Evolutionary conservation across 108 stramenopile species (phyloP).

Genomic region (Nitzschia sp.): DNA sequence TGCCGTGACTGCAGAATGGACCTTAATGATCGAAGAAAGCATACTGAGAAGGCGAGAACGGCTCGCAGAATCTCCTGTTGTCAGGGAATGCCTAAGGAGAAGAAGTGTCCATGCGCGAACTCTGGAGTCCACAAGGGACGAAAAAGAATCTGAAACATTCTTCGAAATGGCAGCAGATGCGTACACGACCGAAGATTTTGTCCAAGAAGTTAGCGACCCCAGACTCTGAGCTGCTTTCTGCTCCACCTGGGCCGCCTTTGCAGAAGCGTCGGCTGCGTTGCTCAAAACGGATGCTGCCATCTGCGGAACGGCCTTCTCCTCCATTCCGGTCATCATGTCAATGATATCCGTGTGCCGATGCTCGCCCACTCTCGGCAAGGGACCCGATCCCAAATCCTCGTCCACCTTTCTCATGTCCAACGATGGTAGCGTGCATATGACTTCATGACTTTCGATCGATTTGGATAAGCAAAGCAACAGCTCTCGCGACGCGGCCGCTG

Average conservation of each 20-base stretch:
- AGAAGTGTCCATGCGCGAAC: constrained; percentile 63
- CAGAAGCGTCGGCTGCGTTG: constrained; percentile 38
- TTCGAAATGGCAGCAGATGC: constrained; percentile 46
- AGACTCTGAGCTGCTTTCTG: constrained; percentile 41
- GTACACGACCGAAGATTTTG: constrained; percentile 51
- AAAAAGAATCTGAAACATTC: constrained; percentile 53
- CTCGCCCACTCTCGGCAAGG: constrained; percentile 46
- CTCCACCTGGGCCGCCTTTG: constrained; percentile 41
- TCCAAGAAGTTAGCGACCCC: constrained; percentile 53
- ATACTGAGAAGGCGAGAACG: constrained; percentile 50
- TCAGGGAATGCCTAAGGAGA: constrained; percentile 59
- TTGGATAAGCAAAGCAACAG: constrained; percentile 35
- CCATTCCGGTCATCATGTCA: neutral
- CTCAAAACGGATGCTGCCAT: constrained; percentile 47
- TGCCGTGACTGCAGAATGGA: constrained; percentile 30
- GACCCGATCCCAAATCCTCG: constrained; percentile 20
- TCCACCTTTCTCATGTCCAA: constrained; percentile 47
- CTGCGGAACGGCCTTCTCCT: constrained; percentile 14
- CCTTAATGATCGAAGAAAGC: constrained; percentile 48
- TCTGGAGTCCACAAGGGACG: constrained; percentile 54
- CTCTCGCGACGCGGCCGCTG: constrained; percentile 18
- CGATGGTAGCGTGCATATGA: constrained; percentile 54
- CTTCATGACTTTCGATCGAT: constrained; percentile 31
- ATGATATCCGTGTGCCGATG: constrained; percentile 2
- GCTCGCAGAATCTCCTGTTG: constrained; percentile 52